These are phyloP conservation scores for Kokia cookei DNA, from an alignment of 441 rosid species.

Conservation along the genomic window DNA sequence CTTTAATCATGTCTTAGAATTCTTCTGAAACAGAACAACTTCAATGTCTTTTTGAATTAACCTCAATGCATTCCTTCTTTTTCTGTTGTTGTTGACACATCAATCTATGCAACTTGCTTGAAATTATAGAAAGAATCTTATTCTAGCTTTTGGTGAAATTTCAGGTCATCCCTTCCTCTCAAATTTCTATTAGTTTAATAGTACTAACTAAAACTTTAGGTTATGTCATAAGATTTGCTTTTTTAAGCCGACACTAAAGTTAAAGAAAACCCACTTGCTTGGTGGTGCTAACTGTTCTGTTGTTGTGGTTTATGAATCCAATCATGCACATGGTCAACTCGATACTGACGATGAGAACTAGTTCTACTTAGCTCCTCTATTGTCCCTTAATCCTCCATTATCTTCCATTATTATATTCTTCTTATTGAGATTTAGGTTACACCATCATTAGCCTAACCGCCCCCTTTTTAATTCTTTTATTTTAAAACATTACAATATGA, in stretches of 20 bases:
- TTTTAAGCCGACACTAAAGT: slow-evolving; percentile 19
- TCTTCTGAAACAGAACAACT: not conserved
- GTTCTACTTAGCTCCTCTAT: not conserved
- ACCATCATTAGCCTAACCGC: slow-evolving; percentile 16
- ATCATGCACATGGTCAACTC: slow-evolving; percentile 14
- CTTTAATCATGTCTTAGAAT: not conserved
- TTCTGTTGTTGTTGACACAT: not conserved
- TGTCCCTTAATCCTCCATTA: not conserved
- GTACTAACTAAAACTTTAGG: not conserved
- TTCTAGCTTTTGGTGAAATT: not conserved
- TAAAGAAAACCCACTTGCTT: slow-evolving; percentile 21
- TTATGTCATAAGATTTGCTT: slow-evolving; percentile 8
- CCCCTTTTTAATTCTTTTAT: not conserved
- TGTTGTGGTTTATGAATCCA: slow-evolving; percentile 9
- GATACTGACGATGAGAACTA: slow-evolving; percentile 6
- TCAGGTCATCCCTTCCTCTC: not conserved
- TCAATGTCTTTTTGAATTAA: not conserved
- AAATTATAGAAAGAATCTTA: not conserved
- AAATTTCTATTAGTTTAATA: slow-evolving; percentile 4
- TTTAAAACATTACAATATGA: not conserved
- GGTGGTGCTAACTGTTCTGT: slow-evolving; percentile 17
- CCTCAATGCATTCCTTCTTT: too few species aligned
- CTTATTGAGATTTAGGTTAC: slow-evolving; percentile 9
- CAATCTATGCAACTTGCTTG: not conserved
- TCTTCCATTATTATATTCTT: not conserved